These are phyloP conservation scores for Microcos paniculata DNA, from an alignment of 345 rosid species.

Conservation along the genomic window DNA sequence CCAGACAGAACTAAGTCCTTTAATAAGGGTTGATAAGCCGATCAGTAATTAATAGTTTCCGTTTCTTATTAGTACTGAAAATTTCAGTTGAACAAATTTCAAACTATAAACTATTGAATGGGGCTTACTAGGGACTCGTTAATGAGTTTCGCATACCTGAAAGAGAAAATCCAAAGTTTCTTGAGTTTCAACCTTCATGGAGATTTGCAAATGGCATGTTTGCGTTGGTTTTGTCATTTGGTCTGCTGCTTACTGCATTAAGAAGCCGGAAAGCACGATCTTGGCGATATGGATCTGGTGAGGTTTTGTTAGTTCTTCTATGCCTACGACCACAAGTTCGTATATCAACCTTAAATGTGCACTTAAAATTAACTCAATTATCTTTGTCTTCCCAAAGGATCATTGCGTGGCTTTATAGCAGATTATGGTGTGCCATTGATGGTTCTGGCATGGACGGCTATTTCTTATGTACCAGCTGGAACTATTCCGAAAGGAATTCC, in stretches of 20 bases:
- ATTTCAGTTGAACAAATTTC: not conserved
- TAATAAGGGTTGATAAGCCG: not conserved
- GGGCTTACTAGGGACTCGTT: conserved; percentile 61
- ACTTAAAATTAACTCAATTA: not conserved
- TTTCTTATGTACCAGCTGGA: conserved; percentile 68
- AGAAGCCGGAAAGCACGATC: conserved; percentile 84
- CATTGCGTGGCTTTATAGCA: conserved; percentile 77
- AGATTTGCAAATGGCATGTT: conserved; percentile 94
- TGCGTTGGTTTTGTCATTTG: conserved; percentile 76
- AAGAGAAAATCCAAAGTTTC: conserved; percentile 60
- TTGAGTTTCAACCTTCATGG: conserved; percentile 78
- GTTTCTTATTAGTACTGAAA: not conserved
- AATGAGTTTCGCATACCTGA: conserved; percentile 81
- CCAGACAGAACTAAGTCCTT: not conserved
- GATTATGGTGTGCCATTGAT: conserved; percentile 93
- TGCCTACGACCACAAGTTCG: not conserved
- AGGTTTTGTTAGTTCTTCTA: conserved; percentile 22
- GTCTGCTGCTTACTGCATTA: conserved; percentile 71
- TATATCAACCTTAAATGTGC: not conserved
- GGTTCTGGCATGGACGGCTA: conserved; percentile 87
- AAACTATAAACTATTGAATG: conserved; percentile 14
- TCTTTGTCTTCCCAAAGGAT: conserved; percentile 40
- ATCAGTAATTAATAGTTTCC: not conserved
- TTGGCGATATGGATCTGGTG: conserved; percentile 92
- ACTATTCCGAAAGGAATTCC: conserved; percentile 84